These are phyloP conservation scores for Mallotus nudiflorus DNA, from an alignment of 345 rosid genomes.

Conservation along the genomic window DNA sequence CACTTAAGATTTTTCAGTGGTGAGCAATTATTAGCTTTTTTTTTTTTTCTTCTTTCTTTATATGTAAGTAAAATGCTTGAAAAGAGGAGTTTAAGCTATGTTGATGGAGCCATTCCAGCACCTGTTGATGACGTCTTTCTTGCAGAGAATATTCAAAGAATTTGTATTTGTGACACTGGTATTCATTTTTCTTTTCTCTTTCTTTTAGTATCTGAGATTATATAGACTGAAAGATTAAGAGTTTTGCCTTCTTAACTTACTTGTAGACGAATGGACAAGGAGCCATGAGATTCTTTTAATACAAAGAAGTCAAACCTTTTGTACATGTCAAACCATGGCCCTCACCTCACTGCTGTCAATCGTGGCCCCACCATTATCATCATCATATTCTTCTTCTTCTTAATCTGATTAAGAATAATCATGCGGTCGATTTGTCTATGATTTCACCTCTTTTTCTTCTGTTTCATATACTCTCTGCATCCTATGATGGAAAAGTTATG, in stretches of 20 bases:
- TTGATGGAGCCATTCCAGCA: constrained; percentile 77
- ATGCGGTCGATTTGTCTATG: no score
- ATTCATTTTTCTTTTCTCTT: neutral
- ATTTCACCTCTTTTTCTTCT: no score
- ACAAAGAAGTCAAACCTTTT: constrained; percentile 94
- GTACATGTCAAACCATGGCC: no score
- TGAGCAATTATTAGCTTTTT: neutral
- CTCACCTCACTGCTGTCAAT: no score
- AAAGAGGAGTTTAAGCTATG: constrained; percentile 80
- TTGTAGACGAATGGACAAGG: constrained; percentile 73
- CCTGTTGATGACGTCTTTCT: constrained; percentile 70
- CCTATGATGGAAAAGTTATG: constrained; percentile 97
- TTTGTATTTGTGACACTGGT: constrained; percentile 84
- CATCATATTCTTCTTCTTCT: no score
- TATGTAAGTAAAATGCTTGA: constrained; percentile 69
- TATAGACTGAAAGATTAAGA: neutral
- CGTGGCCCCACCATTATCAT: no score
- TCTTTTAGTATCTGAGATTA: no score
- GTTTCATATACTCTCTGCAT: constrained; percentile 86
- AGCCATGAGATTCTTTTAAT: constrained; percentile 81
- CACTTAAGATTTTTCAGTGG: neutral
- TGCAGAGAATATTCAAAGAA: constrained; percentile 65
- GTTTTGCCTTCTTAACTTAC: constrained; percentile 12
- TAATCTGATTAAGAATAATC: no score
- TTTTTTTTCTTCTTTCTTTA: neutral